Base-by-base conservation (phyloP, 2,329 filamentous ascomycete genomes). In the Talaromyces sp. region DNA sequence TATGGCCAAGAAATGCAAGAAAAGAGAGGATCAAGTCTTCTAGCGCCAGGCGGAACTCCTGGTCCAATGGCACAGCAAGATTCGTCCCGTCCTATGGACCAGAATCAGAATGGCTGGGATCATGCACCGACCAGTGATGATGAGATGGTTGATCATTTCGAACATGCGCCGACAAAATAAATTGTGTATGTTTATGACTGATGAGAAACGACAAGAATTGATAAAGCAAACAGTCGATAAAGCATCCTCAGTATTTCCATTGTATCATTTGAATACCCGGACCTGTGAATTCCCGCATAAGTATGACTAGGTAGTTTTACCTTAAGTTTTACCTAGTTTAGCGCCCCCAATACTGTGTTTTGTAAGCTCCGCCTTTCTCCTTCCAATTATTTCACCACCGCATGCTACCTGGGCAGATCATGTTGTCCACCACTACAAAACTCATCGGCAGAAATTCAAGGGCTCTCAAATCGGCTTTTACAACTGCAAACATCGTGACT, bases 1-100 rank as follows among this genome's bases (percentile, higher is more conserved):
- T 51, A 57, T 19, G 63, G 56, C 10, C 69, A 70, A 47, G 75
- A 77, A 58, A 76, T 76, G 75, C 60, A 71, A 52, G 72, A 77
- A 61, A 70, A 61, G 52, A 50, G 47, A 33, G 60, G 67, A 14
- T 51, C 58, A 5, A 57, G 57, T 20, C 52, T 70, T 20, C 49
- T 71, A 20, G 19, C 27, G 4, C 4, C 10, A 39, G n/a, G 9
- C 5, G 7, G 22, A 27, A 16, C n/a, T n/a, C 11, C 20, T 29
- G 20, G 24, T 2, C 10, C 20, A 14, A 27, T 16, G 4, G 42
- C 27, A 3, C 11, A 9, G 24, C 11, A 33, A 11, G 13, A n/a
- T 3, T 17, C 54, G 33, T 55, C 56, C 13, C 43, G 44, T 22
- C 24, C 51, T 16, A 39, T 54, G 22, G 46, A 58, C n/a, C 46